Percentiles rank a stretch among this genome's conserved stretches.
These are phyloP conservation scores for Ophiostoma novo-ulmi DNA, from an alignment of 2,329 filamentous ascomycete genomes.

Conservation along the genomic window DNA sequence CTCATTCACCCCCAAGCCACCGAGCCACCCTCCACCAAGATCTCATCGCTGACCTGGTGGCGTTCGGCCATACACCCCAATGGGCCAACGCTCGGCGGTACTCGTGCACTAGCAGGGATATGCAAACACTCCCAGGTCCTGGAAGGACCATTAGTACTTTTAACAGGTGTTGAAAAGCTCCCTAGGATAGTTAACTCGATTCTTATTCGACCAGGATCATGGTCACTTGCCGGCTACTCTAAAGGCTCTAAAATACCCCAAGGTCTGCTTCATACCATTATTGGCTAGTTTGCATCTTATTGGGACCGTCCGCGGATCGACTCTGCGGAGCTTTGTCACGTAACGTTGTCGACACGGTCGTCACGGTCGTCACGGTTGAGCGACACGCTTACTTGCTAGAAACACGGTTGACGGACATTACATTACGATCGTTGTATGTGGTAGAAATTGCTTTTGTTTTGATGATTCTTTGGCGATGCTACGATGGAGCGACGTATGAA, in stretches of 20 bases:
- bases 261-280: neutral
- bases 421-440: neutral
- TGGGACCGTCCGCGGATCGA: conserved; percentile 4
- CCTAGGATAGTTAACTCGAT: neutral
- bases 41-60: neutral
- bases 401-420: neutral
- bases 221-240: neutral
- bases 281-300: conserved; percentile 10
- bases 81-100: conserved; percentile 33
- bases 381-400: neutral
- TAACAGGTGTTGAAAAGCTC: neutral
- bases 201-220: neutral
- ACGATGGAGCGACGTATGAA: neutral
- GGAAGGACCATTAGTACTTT: neutral
- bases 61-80: conserved; percentile 27
- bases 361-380: neutral
- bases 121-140: neutral
- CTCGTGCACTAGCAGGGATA: conserved; percentile 22
- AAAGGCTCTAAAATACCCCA: neutral
- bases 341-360: conserved; percentile 1
- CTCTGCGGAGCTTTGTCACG: conserved; percentile 5
- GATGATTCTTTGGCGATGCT: neutral
- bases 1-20: neutral
- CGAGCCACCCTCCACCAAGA: neutral
- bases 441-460: neutral